A percentile compares a stretch with the other conserved stretches of the same genome.
Conservation (phyloP, 352 stramenopile genomes). For the Globisporangium sylvaticum region DNA sequence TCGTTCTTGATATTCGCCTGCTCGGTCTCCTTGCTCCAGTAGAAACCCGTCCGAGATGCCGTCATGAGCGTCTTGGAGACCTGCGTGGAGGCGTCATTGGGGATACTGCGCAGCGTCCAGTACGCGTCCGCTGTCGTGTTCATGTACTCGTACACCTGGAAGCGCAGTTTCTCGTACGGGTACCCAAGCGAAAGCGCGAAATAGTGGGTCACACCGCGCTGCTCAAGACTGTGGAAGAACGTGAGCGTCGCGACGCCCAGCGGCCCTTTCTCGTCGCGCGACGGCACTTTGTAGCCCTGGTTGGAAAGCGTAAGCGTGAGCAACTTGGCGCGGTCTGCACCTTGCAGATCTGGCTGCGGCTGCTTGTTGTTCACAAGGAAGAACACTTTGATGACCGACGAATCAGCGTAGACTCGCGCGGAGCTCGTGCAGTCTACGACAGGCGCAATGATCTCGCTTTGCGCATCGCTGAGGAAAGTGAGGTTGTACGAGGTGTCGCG, state of each 20-base stretch:
- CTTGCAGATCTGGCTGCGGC: background rate
- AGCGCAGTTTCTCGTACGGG: slow-evolving; percentile 21
- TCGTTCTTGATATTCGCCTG: slow-evolving; percentile 17
- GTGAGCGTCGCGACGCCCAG: slow-evolving; percentile 5
- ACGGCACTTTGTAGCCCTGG: slow-evolving; percentile 9
- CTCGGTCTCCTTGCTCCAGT: background rate
- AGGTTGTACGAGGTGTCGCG: slow-evolving; percentile 14
- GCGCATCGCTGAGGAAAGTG: slow-evolving; percentile 14
- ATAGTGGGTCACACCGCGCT: slow-evolving; percentile 7
- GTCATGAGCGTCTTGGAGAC: slow-evolving; percentile 2
- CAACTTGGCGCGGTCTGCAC: slow-evolving; percentile 4
- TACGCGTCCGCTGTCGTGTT: slow-evolving; percentile 3
- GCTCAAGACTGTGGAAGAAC: slow-evolving; percentile 9
- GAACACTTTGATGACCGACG: background rate
- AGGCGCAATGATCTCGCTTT: slow-evolving; percentile 32
- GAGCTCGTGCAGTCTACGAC: slow-evolving; percentile 19
- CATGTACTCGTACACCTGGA: slow-evolving; percentile 7
- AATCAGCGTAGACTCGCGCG: background rate
- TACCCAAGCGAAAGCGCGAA: slow-evolving; percentile 23
- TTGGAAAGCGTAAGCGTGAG: slow-evolving; percentile 9
- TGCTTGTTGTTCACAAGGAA: slow-evolving; percentile 8
- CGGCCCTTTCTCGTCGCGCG: slow-evolving; percentile 10
- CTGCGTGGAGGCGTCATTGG: slow-evolving; percentile 1
- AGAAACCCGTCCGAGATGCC: slow-evolving; percentile 1
- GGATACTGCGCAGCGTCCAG: slow-evolving; percentile 8